phyloP scores from a whole-genome alignment of 805 yeast species.

The Lachancea mirantina region DNA sequence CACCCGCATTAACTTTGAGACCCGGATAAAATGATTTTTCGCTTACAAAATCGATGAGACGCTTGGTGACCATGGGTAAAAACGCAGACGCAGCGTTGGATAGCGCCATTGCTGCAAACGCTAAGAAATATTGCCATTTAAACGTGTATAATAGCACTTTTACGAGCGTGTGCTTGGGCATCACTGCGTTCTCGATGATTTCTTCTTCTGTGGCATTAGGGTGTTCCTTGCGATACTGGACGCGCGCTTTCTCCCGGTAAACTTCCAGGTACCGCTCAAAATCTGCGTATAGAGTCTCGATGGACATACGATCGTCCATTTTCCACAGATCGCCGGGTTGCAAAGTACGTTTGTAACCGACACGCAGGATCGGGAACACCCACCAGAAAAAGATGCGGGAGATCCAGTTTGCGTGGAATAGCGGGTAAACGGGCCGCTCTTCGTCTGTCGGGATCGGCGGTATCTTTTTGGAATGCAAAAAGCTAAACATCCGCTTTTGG shows the following conservation, averaged over 20 bases:
- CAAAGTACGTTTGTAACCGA: constrained; percentile 68
- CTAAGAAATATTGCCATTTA: constrained; percentile 38
- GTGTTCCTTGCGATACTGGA: constrained; percentile 26
- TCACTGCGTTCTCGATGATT: constrained; percentile 26
- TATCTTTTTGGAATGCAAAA: constrained; percentile 41
- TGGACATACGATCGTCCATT: constrained; percentile 37
- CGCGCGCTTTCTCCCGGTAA: constrained; percentile 30
- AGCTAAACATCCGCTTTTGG: constrained; percentile 46
- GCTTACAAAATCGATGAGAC: constrained; percentile 59
- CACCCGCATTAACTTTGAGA: constrained; percentile 47
- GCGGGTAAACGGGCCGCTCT: constrained; percentile 46
- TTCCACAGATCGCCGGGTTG: constrained; percentile 54
- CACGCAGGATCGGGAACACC: constrained; percentile 53
- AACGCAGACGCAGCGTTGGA: constrained; percentile 45
- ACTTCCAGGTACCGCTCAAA: constrained; percentile 33
- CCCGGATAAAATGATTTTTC: constrained; percentile 38
- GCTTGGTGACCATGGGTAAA: constrained; percentile 60
- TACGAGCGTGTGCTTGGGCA: constrained; percentile 33
- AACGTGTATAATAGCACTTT: constrained; percentile 44
- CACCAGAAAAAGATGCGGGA: constrained; percentile 55
- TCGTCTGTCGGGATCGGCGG: constrained; percentile 44
- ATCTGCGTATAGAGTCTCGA: constrained; percentile 35
- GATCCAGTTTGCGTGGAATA: constrained; percentile 36
- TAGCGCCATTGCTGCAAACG: constrained; percentile 39
- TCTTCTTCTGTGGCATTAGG: constrained; percentile 35